Conservation (phyloP, 169 alveolate species). For the Cryptosporidium tyzzeri region DNA sequence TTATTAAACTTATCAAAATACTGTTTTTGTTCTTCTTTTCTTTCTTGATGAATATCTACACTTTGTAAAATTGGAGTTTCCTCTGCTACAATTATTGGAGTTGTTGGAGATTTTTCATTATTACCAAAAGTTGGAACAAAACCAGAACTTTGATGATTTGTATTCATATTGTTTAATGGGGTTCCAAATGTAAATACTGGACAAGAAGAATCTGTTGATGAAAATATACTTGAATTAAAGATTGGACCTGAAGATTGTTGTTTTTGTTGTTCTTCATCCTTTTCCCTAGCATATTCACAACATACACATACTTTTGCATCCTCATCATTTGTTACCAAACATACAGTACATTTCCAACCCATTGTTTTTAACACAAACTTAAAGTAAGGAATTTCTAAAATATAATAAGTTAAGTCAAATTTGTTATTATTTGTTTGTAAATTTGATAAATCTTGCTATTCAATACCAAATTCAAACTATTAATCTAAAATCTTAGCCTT, state of each 20-base stretch:
- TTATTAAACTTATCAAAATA: conserved; percentile 15
- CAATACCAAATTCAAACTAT: not conserved
- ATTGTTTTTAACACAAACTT: not conserved
- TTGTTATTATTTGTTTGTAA: too few species aligned
- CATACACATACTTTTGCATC: conserved; percentile 63
- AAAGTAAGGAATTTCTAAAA: too few species aligned
- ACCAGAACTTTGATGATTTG: not conserved
- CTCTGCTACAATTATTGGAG: conserved; percentile 1
- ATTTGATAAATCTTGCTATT: not conserved
- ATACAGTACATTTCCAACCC: conserved; percentile 74
- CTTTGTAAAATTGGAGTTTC: conserved; percentile 4
- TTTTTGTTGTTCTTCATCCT: not conserved
- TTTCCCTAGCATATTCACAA: conserved; percentile 51
- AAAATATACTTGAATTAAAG: not conserved
- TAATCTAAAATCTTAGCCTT: too few species aligned
- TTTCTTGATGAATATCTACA: not conserved
- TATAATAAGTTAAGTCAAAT: too few species aligned
- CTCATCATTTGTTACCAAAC: conserved; percentile 68
- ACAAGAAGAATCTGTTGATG: conserved; percentile 26
- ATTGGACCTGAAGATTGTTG: conserved; percentile 22
- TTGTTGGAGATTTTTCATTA: conserved; percentile 11
- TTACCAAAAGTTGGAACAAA: conserved; percentile 39
- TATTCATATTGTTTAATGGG: not conserved
- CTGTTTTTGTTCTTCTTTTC: not conserved
- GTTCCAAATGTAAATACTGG: conserved; percentile 62